These are phyloP conservation scores for Raffaelea albimanens DNA, from an alignment of 2,329 filamentous ascomycete genomes.

Conservation along the genomic window DNA sequence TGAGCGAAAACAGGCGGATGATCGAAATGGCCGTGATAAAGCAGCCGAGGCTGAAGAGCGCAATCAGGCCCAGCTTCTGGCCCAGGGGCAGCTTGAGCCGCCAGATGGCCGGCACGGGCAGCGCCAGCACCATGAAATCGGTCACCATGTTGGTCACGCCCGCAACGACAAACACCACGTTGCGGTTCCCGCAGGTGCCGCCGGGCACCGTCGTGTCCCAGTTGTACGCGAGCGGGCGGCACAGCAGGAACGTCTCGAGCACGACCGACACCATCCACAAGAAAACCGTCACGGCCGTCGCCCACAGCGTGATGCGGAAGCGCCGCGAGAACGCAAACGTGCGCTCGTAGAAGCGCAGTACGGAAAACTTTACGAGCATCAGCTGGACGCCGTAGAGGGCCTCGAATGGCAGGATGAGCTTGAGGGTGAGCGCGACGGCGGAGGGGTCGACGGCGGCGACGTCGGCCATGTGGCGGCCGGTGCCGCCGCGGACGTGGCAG, in stretches of 20 bases:
- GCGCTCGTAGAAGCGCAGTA: not conserved
- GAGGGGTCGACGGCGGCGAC: not conserved
- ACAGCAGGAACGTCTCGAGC: conserved; percentile 2
- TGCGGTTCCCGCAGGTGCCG: not conserved
- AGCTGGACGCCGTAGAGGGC: not conserved
- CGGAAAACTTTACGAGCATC: not conserved
- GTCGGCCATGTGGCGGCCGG: not conserved
- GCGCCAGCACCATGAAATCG: not conserved
- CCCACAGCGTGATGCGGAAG: not conserved
- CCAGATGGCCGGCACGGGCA: conserved; percentile 1
- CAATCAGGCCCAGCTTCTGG: not conserved
- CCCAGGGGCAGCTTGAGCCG: not conserved
- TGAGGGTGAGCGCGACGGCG: not conserved
- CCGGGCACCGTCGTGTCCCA: not conserved
- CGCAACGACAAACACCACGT: not conserved
- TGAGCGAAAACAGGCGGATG: not conserved
- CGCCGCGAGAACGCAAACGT: not conserved
- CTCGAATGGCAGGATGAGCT: conserved; percentile 1
- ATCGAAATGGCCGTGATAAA: conserved; percentile 3
- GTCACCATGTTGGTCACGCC: conserved; percentile 2
- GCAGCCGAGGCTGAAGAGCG: conserved; percentile 1
- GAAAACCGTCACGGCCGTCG: not conserved
- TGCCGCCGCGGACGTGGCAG: not conserved
- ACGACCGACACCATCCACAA: not conserved
- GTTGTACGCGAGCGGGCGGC: conserved; percentile 1